Conservation (phyloP, 2,329 filamentous ascomycete species). For the Microdochium nivale region DNA sequence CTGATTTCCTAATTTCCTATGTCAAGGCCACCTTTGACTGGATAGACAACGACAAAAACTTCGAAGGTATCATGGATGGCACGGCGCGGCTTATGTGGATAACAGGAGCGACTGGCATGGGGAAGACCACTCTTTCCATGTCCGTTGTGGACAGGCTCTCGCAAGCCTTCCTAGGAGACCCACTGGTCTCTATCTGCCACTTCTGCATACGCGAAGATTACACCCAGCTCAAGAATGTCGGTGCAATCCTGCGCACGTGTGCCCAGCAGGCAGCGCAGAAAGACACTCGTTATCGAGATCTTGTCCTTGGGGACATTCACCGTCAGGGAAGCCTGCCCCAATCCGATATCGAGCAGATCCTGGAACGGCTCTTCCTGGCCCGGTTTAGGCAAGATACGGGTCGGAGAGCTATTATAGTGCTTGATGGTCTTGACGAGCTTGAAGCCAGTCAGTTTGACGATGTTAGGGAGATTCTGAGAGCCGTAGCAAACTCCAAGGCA, state of each 20-base stretch:
- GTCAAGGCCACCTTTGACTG: not conserved
- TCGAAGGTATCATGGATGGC: not conserved
- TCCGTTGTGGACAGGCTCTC: not conserved
- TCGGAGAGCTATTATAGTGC: not conserved
- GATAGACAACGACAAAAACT: not conserved
- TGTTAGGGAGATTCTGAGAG: not conserved
- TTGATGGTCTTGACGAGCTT: slow-evolving; percentile 1
- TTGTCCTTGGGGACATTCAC: not conserved
- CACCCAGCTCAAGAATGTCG: not conserved
- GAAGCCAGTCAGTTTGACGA: not conserved
- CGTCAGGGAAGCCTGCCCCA: not conserved
- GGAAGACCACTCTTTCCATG: slow-evolving; percentile 1
- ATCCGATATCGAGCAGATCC: not conserved
- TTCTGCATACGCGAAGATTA: slow-evolving; percentile 1
- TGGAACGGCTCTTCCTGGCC: not conserved
- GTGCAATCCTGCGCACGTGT: not conserved
- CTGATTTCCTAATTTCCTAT: not conserved
- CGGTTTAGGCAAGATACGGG: not conserved
- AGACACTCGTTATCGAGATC: not conserved
- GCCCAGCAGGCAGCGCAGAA: not conserved
- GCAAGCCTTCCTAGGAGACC: not conserved
- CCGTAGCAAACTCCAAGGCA: not conserved
- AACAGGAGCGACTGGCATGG: not conserved
- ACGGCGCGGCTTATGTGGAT: not conserved
- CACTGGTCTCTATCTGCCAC: not conserved